A percentile compares a stretch with the other conserved stretches of the same genome.
These are phyloP conservation scores for Eimeria brunetti DNA, from an alignment of 169 alveolate genomes.

Conservation along the genomic window DNA sequence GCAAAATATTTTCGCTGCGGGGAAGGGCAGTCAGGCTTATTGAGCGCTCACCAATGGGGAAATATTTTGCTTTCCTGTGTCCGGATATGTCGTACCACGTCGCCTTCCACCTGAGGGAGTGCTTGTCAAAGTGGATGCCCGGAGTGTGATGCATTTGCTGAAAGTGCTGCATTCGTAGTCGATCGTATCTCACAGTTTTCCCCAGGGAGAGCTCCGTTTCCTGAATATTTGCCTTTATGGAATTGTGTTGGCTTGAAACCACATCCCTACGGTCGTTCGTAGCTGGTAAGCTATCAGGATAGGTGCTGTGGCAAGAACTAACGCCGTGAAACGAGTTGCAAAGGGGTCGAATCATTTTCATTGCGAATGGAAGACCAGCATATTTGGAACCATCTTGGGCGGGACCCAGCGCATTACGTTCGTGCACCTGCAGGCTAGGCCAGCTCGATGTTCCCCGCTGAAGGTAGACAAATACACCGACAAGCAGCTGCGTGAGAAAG, in stretches of 20 bases:
- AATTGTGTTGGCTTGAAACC: not conserved
- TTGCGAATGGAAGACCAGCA: not conserved
- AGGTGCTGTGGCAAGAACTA: not conserved
- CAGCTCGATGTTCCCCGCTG: slow-evolving; percentile 11
- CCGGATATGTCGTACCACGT: slow-evolving; percentile 81
- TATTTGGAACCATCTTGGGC: not conserved
- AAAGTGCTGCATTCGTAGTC: slow-evolving; percentile 11
- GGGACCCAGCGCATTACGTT: not conserved
- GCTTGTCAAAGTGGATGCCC: slow-evolving; percentile 80
- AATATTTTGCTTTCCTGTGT: slow-evolving; percentile 79
- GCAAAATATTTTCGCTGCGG: not conserved
- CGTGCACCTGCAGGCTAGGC: not conserved
- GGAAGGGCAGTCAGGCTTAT: not conserved
- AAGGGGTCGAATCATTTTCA: not conserved
- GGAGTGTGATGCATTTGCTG: slow-evolving; percentile 69
- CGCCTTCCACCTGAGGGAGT: slow-evolving; percentile 80
- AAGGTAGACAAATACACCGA: not conserved
- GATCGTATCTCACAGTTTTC: slow-evolving; percentile 1
- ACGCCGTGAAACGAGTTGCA: not conserved
- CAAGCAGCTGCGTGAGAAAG: not conserved
- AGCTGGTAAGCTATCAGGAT: not conserved
- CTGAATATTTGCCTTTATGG: not conserved
- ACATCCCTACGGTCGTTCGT: not conserved
- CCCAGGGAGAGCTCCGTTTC: not conserved
- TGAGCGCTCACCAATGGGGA: slow-evolving; percentile 73